phyloP scores from a whole-genome alignment of 2,329 filamentous ascomycete species.

The Elsinoe ampelina region DNA sequence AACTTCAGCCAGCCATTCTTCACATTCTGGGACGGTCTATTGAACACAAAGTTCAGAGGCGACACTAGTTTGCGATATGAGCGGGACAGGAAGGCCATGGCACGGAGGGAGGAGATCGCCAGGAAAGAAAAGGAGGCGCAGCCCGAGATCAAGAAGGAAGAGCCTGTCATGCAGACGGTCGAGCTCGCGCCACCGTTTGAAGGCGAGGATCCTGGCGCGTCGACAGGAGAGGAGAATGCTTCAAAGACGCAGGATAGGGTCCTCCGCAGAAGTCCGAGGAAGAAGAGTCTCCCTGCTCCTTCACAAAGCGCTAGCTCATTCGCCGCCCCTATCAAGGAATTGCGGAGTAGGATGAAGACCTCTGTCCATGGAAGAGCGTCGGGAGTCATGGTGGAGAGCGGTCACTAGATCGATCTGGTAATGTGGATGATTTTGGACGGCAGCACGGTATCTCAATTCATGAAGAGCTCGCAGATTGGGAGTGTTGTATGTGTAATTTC shows the following conservation, averaged over 20 bases:
- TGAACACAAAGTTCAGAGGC: constrained; percentile 73
- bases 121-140: constrained; percentile 49
- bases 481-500: constrained; percentile 1
- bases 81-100: constrained; percentile 38
- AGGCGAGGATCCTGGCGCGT: neutral
- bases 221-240: neutral
- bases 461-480: constrained; percentile 4
- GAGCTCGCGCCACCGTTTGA: constrained; percentile 9
- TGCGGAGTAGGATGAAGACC: constrained; percentile 19
- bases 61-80: constrained; percentile 52
- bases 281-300: constrained; percentile 30
- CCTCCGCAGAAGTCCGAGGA: constrained; percentile 33
- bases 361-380: constrained; percentile 38
- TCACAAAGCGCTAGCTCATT: constrained; percentile 29
- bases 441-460: neutral
- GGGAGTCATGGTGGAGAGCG: constrained; percentile 38
- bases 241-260: constrained; percentile 19
- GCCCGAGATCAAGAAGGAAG: constrained; percentile 26
- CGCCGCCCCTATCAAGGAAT: constrained; percentile 15
- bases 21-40: constrained; percentile 81
- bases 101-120: constrained; percentile 26
- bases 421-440: constrained; percentile 1
- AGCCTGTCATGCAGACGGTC: constrained; percentile 19
- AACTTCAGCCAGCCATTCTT: constrained; percentile 81
- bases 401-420: constrained; percentile 21